Percentiles rank a stretch among this genome's conserved stretches.
Evolutionary conservation across 371 early-diverging fungal species (phyloP).

Genomic region (Globomyces sp.): DNA sequence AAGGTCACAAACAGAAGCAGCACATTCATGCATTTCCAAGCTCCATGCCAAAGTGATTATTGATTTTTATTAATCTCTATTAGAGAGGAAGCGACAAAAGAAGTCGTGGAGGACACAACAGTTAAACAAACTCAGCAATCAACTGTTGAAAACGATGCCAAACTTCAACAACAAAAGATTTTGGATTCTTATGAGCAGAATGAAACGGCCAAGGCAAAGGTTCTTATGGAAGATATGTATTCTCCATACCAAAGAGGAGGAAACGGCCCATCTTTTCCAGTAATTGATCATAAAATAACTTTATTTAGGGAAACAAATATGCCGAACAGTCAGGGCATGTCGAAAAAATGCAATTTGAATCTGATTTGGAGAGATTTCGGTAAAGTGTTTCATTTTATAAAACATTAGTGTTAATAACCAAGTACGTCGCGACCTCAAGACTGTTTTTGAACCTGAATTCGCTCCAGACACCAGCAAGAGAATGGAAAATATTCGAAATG

Average conservation of each 20-base stretch:
- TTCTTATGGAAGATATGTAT: slow-evolving; percentile 38
- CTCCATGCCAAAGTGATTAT: background rate
- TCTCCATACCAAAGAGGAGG: slow-evolving; percentile 33
- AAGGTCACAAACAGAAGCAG: slow-evolving; percentile 16
- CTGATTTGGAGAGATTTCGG: slow-evolving; percentile 26
- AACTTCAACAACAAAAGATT: slow-evolving; percentile 27
- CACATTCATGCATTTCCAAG: slow-evolving; percentile 9
- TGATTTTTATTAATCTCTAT: too few species aligned
- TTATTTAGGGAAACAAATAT: slow-evolving; percentile 39
- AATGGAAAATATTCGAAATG: slow-evolving; percentile 7
- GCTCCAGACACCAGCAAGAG: background rate
- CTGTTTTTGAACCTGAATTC: slow-evolving; percentile 9
- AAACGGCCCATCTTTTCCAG: slow-evolving; percentile 43
- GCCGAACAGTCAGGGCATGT: background rate
- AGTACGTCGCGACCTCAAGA: background rate
- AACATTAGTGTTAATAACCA: background rate
- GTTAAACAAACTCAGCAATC: slow-evolving; percentile 4
- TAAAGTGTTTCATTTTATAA: background rate
- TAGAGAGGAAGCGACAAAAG: background rate
- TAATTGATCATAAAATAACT: slow-evolving; percentile 9
- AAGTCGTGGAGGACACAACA: slow-evolving; percentile 2
- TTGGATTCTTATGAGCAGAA: slow-evolving; percentile 34
- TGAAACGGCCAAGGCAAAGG: slow-evolving; percentile 24
- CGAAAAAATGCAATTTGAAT: slow-evolving; percentile 17
- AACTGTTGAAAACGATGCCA: slow-evolving; percentile 13